phyloP scores from a whole-genome alignment of 2,329 filamentous ascomycete genomes.

The Ceratocystis colombiana region DNA sequence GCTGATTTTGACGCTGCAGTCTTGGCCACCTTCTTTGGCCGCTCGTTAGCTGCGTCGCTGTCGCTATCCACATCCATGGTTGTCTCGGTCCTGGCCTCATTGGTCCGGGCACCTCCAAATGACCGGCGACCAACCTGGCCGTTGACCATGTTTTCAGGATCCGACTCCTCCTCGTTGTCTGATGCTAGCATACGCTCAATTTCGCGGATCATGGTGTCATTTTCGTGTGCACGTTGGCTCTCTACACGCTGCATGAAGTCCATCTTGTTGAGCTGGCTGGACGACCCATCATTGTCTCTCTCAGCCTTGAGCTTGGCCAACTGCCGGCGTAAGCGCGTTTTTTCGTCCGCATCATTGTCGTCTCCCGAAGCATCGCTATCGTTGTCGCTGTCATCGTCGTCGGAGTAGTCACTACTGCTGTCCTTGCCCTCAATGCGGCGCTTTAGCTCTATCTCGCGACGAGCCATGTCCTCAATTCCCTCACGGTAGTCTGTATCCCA shows the following conservation, averaged over 20 bases:
- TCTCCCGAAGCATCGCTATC: constrained; percentile 35
- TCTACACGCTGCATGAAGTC: constrained; percentile 93
- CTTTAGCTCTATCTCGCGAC: constrained; percentile 70
- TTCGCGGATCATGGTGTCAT: constrained; percentile 63
- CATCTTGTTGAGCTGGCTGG: constrained; percentile 67
- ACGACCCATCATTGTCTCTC: constrained; percentile 43
- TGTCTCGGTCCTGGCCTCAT: constrained; percentile 18
- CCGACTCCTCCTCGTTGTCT: constrained; percentile 45
- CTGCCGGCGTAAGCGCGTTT: constrained; percentile 40
- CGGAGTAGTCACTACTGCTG: constrained; percentile 44
- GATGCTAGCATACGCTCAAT: constrained; percentile 64
- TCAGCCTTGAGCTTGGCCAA: constrained; percentile 36
- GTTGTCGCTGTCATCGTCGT: constrained; percentile 43
- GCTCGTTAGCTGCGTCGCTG: constrained; percentile 28
- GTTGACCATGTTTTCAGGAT: constrained; percentile 40
- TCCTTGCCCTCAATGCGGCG: constrained; percentile 61
- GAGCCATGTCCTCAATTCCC: constrained; percentile 69
- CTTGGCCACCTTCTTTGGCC: constrained; percentile 26
- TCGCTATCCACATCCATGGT: constrained; percentile 26
- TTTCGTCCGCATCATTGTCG: constrained; percentile 39
- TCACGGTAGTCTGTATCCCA: constrained; percentile 83
- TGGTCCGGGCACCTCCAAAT: constrained; percentile 36
- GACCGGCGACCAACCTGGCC: constrained; percentile 52
- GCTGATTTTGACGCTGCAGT: constrained; percentile 14
- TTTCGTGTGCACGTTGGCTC: constrained; percentile 62